phyloP scores from a whole-genome alignment of 352 stramenopile species.

The Globisporangium recalcitrans region DNA sequence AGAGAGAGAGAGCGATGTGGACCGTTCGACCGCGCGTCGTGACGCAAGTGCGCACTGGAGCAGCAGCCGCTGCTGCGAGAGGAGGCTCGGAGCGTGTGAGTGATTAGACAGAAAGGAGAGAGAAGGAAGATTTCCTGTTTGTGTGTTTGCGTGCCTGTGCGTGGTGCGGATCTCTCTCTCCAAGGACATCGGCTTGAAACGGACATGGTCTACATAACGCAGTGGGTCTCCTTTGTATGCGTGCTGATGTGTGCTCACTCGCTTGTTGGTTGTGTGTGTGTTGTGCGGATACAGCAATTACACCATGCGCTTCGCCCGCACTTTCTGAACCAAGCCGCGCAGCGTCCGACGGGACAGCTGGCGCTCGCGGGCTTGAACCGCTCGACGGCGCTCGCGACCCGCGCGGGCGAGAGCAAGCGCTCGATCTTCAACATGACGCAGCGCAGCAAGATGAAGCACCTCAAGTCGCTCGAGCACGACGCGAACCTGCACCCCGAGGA shows the following conservation, averaged over 20 bases:
- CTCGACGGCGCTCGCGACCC: background rate
- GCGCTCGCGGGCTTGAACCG: background rate
- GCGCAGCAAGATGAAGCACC: conserved; percentile 67
- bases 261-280: background rate
- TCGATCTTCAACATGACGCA: conserved; percentile 81
- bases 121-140: background rate
- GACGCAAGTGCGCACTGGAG: conserved; percentile 28
- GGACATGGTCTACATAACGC: background rate
- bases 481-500: conserved; percentile 76
- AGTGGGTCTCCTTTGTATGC: background rate
- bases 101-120: background rate
- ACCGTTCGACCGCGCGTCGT: conserved; percentile 35
- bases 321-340: background rate
- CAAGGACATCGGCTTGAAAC: background rate
- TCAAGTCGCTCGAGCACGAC: conserved; percentile 81
- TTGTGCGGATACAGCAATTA: conserved; percentile 7
- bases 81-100: conserved; percentile 10
- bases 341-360: background rate
- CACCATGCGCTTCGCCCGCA: conserved; percentile 13
- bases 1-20: conserved; percentile 23
- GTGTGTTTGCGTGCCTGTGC: background rate
- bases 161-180: background rate
- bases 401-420: conserved; percentile 28
- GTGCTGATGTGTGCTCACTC: background rate
- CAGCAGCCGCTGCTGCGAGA: conserved; percentile 16